Percentiles rank a stretch among this genome's conserved stretches.
Evolutionary conservation across 331 rosid genomes (phyloP).

Genomic region (Quercus tomentella): DNA sequence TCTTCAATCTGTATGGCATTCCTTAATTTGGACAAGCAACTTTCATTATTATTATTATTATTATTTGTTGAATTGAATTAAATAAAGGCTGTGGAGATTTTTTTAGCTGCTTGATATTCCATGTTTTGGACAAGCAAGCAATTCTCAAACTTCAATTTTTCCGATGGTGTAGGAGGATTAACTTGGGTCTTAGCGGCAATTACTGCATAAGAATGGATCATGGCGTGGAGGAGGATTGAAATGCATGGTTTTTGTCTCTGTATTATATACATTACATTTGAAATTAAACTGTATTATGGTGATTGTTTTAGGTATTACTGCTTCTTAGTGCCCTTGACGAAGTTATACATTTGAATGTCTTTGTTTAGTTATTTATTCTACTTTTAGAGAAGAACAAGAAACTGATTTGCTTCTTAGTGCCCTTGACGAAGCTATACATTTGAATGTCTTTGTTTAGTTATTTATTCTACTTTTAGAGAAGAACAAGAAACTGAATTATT

Average conservation of each 20-base stretch:
- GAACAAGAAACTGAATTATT: background rate
- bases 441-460: background rate
- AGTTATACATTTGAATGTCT: no score
- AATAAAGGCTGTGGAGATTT: background rate
- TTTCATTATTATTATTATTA: no score
- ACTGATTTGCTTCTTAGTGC: no score
- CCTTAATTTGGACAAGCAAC: no score
- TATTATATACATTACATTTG: no score
- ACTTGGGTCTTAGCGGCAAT: no score
- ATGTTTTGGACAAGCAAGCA: no score
- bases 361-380: background rate
- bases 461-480: background rate
- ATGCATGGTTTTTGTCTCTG: background rate
- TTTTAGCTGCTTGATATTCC: no score
- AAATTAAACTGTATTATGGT: no score
- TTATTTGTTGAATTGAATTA: background rate
- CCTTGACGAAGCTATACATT: no score
- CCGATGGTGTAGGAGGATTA: background rate
- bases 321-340: constrained; percentile 71
- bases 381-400: background rate
- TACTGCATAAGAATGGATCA: no score
- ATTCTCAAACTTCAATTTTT: no score
- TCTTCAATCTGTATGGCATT: background rate
- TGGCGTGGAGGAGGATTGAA: background rate
- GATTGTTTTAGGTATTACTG: constrained; percentile 18